phyloP scores from a whole-genome alignment of 1,139 yeast genomes.

The Geotrichum fermentans region DNA sequence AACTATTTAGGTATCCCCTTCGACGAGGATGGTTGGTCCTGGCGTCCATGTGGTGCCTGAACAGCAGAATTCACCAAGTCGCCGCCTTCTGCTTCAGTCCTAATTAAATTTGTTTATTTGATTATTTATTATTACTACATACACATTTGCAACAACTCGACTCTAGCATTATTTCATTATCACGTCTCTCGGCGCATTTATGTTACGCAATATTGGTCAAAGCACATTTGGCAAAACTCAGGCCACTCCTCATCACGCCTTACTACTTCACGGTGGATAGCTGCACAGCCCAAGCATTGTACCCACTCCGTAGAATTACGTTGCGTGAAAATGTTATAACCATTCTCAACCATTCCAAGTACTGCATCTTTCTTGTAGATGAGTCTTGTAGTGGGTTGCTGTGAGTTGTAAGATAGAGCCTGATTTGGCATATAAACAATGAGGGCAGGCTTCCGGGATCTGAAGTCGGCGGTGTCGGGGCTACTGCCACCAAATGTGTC shows the following conservation, averaged over 20 bases:
- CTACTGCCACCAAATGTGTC: constrained; percentile 24
- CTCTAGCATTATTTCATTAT: too few relatives aligned
- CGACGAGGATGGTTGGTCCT: constrained; percentile 17
- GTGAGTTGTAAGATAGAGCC: constrained; percentile 45
- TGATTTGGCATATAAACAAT: constrained; percentile 54
- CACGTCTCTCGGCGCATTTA: too few relatives aligned
- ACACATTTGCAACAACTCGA: too few relatives aligned
- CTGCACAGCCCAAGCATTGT: constrained; percentile 79
- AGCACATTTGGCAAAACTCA: constrained; percentile 63
- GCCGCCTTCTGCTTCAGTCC: constrained; percentile 20
- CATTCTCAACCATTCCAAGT: constrained; percentile 47
- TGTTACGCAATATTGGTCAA: constrained; percentile 54
- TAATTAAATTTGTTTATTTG: too few relatives aligned
- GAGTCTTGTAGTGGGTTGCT: constrained; percentile 45
- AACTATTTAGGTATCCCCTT: constrained; percentile 19
- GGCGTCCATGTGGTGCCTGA: constrained; percentile 18
- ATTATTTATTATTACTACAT: too few relatives aligned
- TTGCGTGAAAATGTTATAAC: constrained; percentile 48
- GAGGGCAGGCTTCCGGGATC: constrained; percentile 45
- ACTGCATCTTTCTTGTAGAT: constrained; percentile 45
- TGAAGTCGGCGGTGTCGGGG: neutral
- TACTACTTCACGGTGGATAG: constrained; percentile 68
- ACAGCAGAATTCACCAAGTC: constrained; percentile 7
- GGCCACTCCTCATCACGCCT: constrained; percentile 55
- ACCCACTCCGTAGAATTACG: constrained; percentile 52